These are phyloP conservation scores for Caryocar brasiliense DNA, from an alignment of 441 rosid genomes.

Conservation along the genomic window DNA sequence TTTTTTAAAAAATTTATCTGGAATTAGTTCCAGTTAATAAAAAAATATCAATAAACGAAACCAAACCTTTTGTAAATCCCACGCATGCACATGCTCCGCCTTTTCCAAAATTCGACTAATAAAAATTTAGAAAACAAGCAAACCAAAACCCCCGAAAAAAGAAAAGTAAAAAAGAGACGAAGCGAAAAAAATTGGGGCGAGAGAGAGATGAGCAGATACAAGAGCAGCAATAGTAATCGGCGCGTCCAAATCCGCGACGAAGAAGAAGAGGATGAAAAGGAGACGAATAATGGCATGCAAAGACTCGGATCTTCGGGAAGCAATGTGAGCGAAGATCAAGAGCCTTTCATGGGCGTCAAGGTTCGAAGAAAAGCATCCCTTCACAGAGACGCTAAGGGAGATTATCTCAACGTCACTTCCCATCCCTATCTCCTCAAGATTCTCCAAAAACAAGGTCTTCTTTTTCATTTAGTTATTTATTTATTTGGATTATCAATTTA, in stretches of 20 bases:
- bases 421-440: conserved; percentile 56
- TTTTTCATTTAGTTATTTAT: not conserved
- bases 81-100: too few relatives aligned
- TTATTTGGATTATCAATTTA: not conserved
- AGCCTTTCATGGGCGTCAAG: conserved; percentile 75
- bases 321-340: conserved; percentile 55
- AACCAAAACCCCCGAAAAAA: too few relatives aligned
- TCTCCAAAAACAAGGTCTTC: conserved; percentile 74
- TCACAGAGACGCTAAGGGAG: conserved; percentile 65
- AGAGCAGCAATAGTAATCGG: too few relatives aligned
- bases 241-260: not conserved
- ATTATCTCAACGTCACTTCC: conserved; percentile 66
- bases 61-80: too few relatives aligned
- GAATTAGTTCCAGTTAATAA: too few relatives aligned
- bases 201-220: too few relatives aligned
- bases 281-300: conserved; percentile 11
- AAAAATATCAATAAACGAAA: too few relatives aligned
- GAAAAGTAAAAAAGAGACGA: too few relatives aligned
- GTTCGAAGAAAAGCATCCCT: conserved; percentile 75
- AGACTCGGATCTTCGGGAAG: conserved; percentile 22
- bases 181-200: too few relatives aligned
- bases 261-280: conserved; percentile 15
- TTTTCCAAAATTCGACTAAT: too few relatives aligned
- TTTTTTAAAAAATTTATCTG: too few relatives aligned
- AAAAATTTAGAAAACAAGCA: too few relatives aligned